Evolutionary conservation across 306 rosid genomes (phyloP).

Genomic region (Vicia villosa): DNA sequence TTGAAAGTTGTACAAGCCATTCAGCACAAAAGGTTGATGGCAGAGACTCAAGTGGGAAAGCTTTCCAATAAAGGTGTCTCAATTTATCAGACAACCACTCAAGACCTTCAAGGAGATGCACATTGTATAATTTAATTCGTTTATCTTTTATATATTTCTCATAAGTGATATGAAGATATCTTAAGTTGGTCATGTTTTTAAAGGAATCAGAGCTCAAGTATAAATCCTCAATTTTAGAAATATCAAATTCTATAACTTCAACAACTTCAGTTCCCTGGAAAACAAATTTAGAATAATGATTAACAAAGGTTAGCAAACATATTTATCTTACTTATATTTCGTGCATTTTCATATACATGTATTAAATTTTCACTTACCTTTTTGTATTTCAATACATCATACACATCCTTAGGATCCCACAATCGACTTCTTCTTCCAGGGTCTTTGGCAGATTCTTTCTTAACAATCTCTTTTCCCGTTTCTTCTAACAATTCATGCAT

Average conservation of each 20-base stretch:
- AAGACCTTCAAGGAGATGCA: background rate
- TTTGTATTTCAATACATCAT: slow-evolving; percentile 16
- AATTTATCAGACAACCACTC: background rate
- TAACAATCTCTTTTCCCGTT: slow-evolving; percentile 33
- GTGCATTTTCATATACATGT: background rate
- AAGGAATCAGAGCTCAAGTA: background rate
- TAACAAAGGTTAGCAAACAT: background rate
- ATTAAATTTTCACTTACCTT: background rate
- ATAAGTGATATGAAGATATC: background rate
- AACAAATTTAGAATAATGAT: background rate
- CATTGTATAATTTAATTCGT: too few relatives aligned
- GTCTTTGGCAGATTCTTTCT: slow-evolving; percentile 7
- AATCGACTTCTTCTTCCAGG: slow-evolving; percentile 41
- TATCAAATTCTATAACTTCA: background rate
- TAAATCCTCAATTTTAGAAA: background rate
- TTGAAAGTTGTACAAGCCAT: background rate
- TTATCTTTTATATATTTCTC: too few relatives aligned
- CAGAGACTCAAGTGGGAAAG: background rate
- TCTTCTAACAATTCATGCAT: slow-evolving; percentile 16
- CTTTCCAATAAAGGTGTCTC: background rate
- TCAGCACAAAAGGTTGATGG: background rate
- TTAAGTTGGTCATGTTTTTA: background rate
- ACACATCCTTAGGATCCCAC: background rate
- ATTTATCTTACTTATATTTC: background rate
- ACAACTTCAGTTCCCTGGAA: slow-evolving; percentile 5